A percentile compares a stretch with the other conserved stretches of the same genome.
Evolutionary conservation across 441 rosid genomes (phyloP).

Genomic region (Populus trichocarpa): DNA sequence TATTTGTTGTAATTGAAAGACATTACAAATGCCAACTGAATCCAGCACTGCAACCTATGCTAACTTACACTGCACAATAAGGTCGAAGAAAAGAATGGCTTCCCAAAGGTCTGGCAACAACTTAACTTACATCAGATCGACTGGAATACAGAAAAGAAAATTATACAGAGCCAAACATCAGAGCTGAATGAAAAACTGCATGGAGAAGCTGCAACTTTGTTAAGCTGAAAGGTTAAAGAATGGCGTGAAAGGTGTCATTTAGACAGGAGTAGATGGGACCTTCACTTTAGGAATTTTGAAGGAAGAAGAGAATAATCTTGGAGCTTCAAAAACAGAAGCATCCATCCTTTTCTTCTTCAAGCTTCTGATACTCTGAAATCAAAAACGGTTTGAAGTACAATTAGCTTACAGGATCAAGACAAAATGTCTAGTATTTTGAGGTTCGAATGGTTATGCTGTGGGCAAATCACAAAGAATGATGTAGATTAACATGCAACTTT

Average conservation of each 20-base stretch:
- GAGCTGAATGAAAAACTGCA: background rate
- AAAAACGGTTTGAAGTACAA: background rate
- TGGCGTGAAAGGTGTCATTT: constrained; percentile 19
- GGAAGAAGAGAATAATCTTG: constrained; percentile 58
- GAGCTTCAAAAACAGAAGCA: constrained; percentile 31
- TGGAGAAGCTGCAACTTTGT: background rate
- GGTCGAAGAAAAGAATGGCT: background rate
- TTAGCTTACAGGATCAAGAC: background rate
- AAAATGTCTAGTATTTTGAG: background rate
- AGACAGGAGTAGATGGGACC: constrained; percentile 20
- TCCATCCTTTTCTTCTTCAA: constrained; percentile 55
- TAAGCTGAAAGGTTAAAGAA: background rate
- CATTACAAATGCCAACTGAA: background rate
- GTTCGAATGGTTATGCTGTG: background rate
- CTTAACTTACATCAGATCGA: background rate
- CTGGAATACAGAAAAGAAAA: background rate
- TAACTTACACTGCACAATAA: background rate
- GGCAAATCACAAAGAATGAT: background rate
- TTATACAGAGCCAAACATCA: background rate
- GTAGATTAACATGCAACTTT: background rate
- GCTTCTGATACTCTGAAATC: constrained; percentile 41
- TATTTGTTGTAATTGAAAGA: no score
- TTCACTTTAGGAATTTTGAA: constrained; percentile 84
- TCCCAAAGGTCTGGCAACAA: background rate
- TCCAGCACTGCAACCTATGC: background rate